Evolutionary conservation across 306 rosid genomes (phyloP).

Genomic region (Ammopiptanthus mongolicus): DNA sequence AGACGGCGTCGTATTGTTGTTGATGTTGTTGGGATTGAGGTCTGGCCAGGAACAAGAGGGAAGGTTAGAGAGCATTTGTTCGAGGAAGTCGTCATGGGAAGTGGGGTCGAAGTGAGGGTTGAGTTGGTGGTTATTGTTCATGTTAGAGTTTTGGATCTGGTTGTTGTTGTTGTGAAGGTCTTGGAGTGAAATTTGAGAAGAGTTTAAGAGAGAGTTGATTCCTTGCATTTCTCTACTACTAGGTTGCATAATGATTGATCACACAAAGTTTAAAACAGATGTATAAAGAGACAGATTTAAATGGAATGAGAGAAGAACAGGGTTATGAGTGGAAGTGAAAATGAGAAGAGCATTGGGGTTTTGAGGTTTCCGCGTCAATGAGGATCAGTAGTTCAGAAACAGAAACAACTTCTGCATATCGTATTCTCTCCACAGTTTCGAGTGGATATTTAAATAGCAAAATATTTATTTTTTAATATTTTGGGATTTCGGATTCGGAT

Average conservation of each 20-base stretch:
- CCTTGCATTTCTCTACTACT: slow-evolving; percentile 66
- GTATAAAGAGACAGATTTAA: no score
- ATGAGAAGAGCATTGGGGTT: no score
- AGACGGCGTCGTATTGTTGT: slow-evolving; percentile 26
- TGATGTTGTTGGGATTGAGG: slow-evolving; percentile 21
- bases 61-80: slow-evolving; percentile 74
- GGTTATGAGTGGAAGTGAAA: background rate
- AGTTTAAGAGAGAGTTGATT: slow-evolving; percentile 50
- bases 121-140: slow-evolving; percentile 25
- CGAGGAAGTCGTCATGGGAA: slow-evolving; percentile 79
- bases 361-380: no score
- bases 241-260: slow-evolving; percentile 50
- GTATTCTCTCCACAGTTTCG: no score
- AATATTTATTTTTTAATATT: no score
- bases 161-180: slow-evolving; percentile 39
- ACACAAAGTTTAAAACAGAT: background rate
- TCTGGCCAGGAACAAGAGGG: slow-evolving; percentile 49
- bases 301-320: background rate
- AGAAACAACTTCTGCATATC: no score
- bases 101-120: slow-evolving; percentile 42
- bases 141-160: slow-evolving; percentile 36
- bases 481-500: no score
- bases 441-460: no score
- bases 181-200: slow-evolving; percentile 53
- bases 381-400: no score